phyloP scores from a whole-genome alignment of 2,329 filamentous ascomycete genomes.

The Colletotrichum nymphaeae region DNA sequence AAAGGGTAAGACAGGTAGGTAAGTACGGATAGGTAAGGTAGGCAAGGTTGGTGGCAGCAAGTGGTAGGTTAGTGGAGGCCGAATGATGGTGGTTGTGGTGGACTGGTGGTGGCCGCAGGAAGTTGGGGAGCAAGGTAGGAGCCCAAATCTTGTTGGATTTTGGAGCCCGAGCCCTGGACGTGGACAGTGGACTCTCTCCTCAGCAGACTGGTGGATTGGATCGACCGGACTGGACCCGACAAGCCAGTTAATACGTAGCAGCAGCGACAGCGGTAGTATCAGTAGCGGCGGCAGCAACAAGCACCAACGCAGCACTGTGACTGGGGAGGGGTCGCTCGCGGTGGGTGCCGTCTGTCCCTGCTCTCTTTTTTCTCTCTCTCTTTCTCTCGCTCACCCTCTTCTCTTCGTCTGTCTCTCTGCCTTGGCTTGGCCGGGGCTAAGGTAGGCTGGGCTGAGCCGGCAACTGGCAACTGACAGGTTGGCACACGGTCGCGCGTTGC shows the following conservation, averaged over 20 bases:
- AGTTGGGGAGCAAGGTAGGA: conserved; percentile 27
- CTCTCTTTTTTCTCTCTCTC: neutral
- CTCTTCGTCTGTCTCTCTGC: neutral
- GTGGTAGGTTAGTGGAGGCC: neutral
- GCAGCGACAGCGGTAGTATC: conserved; percentile 4
- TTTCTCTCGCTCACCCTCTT: neutral
- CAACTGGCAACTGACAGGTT: conserved; percentile 19
- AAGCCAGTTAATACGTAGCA: conserved; percentile 24
- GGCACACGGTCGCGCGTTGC: neutral
- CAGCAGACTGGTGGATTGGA: conserved; percentile 36
- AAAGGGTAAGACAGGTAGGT: conserved; percentile 22
- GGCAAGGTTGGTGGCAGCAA: neutral
- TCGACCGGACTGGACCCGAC: conserved; percentile 36
- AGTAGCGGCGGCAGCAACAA: conserved; percentile 15
- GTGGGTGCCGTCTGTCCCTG: conserved; percentile 5
- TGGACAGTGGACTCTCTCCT: conserved; percentile 32
- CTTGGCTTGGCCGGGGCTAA: neutral
- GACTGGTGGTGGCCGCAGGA: conserved; percentile 1
- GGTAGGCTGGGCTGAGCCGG: neutral
- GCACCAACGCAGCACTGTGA: conserved; percentile 29
- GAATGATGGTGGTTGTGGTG: neutral
- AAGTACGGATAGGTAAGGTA: conserved; percentile 4
- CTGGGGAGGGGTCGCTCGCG: conserved; percentile 15
- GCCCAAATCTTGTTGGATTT: conserved; percentile 35
- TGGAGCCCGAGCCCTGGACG: conserved; percentile 35